Base-by-base conservation (phyloP, 768 basidiomycete species). In the Rhodotorula taiwanensis region DNA sequence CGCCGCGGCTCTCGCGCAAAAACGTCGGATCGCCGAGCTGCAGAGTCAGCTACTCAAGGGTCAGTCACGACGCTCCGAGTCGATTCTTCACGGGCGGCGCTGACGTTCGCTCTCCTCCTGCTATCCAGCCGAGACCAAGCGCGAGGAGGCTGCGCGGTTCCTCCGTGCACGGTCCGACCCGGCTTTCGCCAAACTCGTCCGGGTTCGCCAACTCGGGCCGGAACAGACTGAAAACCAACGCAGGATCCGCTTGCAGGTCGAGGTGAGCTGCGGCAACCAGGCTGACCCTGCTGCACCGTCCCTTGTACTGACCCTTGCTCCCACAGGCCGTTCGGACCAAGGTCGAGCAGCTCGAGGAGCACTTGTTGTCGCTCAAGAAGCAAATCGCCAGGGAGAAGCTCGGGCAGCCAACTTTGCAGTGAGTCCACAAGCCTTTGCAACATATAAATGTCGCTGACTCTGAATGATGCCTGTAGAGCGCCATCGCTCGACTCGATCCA, bases 401-500 rank as follows among this genome's bases (percentile, higher is more conserved):
- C 20, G 63, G 67, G 2, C 50, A 50, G 21, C 34, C 60, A 13
- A 49, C 67, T 15, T 59, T 69, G 63, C 61, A 65, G 67, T 69
- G 43, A 48, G 67, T 48, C 16, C 18, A 5, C 0, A 18, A 20
- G 25, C 28, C 20, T 48, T 31, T 42, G 3, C 4, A 18, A 48
- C n/a, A 20, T 5, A 1, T 11, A 4, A n/a, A n/a, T n/a, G n/a
- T n/a, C 16, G 14, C 25, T 25, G 33, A 33, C 39, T 3, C 50
- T 10, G n/a, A n/a, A n/a, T n/a, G n/a, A n/a, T 2, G 16, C 36
- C 23, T 27, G 20, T 72, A 93, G 90, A 67, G 81, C 89, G 9
- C 90, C 91, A 1, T 84, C 88, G 11, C 76, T 95, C 54, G 92
- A 93, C 71, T 86, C 87, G 2, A 82, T 94, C 73, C 84, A 86